A percentile compares a stretch with the other conserved stretches of the same genome.
These are phyloP conservation scores for Orobanche coerulescens DNA, from an alignment of 257 asterid genomes.

Conservation along the genomic window DNA sequence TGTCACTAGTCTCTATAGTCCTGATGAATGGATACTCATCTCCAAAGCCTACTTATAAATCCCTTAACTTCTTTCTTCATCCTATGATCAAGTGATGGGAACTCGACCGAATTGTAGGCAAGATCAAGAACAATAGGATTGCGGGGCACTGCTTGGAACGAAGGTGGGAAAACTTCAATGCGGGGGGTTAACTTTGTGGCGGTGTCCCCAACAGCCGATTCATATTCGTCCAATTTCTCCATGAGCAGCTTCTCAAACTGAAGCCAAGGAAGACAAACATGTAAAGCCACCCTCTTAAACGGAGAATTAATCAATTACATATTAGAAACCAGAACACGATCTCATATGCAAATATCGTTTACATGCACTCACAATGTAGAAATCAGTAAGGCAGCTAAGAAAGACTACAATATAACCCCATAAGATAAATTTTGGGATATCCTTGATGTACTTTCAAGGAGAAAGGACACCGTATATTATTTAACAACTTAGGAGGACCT, in stretches of 20 bases:
- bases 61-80: conserved; percentile 90
- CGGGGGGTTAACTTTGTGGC: conserved; percentile 38
- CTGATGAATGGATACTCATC: conserved; percentile 29
- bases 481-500: background rate
- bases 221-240: conserved; percentile 70
- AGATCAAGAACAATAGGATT: conserved; percentile 57
- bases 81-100: conserved; percentile 78
- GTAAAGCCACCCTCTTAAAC: background rate
- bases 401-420: background rate
- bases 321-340: background rate
- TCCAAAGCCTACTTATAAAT: conserved; percentile 76
- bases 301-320: background rate
- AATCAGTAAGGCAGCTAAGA: background rate
- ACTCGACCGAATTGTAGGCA: conserved; percentile 61
- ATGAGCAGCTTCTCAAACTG: conserved; percentile 62
- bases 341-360: background rate
- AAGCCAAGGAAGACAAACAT: conserved; percentile 9
- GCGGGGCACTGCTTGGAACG: conserved; percentile 46
- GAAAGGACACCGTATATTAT: background rate
- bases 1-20: background rate
- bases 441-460: background rate
- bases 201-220: conserved; percentile 78
- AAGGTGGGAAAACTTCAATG: conserved; percentile 49
- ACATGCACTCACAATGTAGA: too few species aligned
- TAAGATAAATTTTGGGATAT: background rate